Base-by-base conservation (phyloP, 331 rosid genomes). In the Pyracantha coccinea region DNA sequence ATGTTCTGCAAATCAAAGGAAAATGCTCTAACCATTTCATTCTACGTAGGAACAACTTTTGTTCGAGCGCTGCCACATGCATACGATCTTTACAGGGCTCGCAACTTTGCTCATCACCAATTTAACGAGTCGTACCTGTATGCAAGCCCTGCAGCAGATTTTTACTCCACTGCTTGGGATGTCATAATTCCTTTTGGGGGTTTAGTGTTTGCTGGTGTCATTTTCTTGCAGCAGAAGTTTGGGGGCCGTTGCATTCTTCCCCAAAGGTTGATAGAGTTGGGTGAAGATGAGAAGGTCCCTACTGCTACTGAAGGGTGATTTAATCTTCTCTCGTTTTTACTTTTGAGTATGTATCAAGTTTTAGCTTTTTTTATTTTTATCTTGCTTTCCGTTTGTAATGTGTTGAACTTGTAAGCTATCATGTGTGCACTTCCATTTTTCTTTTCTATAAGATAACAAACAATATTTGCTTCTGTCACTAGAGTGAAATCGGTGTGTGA, bases 141-240 rank as follows among this genome's bases (percentile, higher is more conserved):
- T 70, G 91, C 89, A 6, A 75, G 76, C 85, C 84, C 81, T 25
- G 66, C 70, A 11, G 78, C 79, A 27, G 85, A 81, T 58, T 79
- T 79, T 28, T 83, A 83, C 83, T 86, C 88, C 23, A 75, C 78
- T 65, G 38, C 78, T 75, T 85, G 89, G 55, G 55, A 15, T 47
- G 8, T 47, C 0, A 47, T 47, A 14, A 1, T 4, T 15, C 55
- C 55, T 57, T 47, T 66, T 33, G 89, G 77, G 21, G 77, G 88
- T 78, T 12, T 79, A 27, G 8, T 85, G 5, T 78, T 85, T 77
- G 86, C 90, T 16, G 7, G 54, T 45, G 55, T 83, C 17, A 72
- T 86, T 77, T 87, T 52, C 88, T 80, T 88, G 79, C 93, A 86
- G 88, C 93, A 91, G 73, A 41, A 65, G 66, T 80, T 86, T 61